phyloP scores from a whole-genome alignment of 129 eudicot genomes.

The Flaveria linearis region DNA sequence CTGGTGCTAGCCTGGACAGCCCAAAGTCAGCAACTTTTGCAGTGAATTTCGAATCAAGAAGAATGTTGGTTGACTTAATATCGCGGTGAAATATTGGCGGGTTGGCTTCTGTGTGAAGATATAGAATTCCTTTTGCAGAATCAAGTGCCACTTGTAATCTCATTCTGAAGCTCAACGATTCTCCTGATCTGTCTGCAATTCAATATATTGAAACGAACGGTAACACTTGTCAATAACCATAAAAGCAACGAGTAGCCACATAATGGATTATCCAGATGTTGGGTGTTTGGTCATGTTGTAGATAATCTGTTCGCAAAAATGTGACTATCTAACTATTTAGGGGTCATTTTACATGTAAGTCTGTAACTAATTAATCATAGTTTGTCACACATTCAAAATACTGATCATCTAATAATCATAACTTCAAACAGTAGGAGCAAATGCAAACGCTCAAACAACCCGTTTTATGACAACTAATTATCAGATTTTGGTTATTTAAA shows the following conservation, averaged over 20 bases:
- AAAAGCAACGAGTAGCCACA: neutral
- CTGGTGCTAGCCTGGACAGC: slow-evolving; percentile 89
- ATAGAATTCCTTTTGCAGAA: slow-evolving; percentile 80
- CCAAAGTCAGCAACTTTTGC: slow-evolving; percentile 98
- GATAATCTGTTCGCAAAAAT: too few species aligned
- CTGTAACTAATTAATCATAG: neutral
- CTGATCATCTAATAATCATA: neutral
- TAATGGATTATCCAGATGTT: too few species aligned
- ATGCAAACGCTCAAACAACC: too few species aligned
- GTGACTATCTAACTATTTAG: neutral
- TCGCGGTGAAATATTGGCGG: slow-evolving; percentile 90
- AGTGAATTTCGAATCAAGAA: slow-evolving; percentile 63
- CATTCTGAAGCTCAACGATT: slow-evolving; percentile 55
- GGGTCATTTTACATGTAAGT: neutral
- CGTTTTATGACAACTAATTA: too few species aligned
- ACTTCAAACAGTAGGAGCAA: neutral
- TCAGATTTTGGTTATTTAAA: too few species aligned
- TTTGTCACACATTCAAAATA: neutral
- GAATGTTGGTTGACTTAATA: slow-evolving; percentile 85
- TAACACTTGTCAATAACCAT: slow-evolving; percentile 4
- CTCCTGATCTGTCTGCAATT: slow-evolving; percentile 51
- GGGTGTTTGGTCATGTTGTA: too few species aligned
- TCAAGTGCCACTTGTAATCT: slow-evolving; percentile 71
- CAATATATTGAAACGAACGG: neutral
- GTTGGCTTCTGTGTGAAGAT: slow-evolving; percentile 87